A percentile compares a stretch with the other conserved stretches of the same genome.
Evolutionary conservation across 441 rosid species (phyloP).

Genomic region (Populus hybrid): DNA sequence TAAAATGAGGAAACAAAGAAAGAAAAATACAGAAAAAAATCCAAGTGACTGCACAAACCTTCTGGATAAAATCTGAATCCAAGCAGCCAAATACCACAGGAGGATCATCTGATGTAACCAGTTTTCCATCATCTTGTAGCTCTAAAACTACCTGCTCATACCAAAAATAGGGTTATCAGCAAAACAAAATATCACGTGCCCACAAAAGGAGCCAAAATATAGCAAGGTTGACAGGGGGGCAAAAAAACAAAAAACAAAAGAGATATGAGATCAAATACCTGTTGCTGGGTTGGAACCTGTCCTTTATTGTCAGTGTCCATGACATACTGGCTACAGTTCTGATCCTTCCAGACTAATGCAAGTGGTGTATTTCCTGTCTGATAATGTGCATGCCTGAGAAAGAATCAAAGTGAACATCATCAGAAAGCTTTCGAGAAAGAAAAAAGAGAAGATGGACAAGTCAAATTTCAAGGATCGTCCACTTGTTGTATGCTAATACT

Average conservation of each 20-base stretch:
- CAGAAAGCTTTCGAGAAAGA: background rate
- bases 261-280: conserved; percentile 38
- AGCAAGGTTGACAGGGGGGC: background rate
- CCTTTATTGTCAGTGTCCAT: conserved; percentile 94
- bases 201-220: background rate
- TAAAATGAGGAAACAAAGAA: no score
- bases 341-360: conserved; percentile 95
- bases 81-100: conserved; percentile 68
- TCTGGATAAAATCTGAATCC: conserved; percentile 52
- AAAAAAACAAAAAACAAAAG: background rate
- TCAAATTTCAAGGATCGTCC: background rate
- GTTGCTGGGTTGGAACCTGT: conserved; percentile 69
- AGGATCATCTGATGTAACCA: conserved; percentile 88
- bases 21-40: conserved; percentile 30
- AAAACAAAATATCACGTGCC: background rate
- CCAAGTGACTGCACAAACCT: conserved; percentile 36
- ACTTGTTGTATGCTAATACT: background rate
- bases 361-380: conserved; percentile 90
- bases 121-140: conserved; percentile 72
- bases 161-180: background rate
- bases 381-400: conserved; percentile 80
- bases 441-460: background rate
- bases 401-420: conserved; percentile 19
- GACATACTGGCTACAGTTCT: conserved; percentile 86
- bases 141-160: conserved; percentile 73